Evolutionary conservation across 495 filamentous ascomycete species (phyloP).

Genomic region (Cercophora scortea): DNA sequence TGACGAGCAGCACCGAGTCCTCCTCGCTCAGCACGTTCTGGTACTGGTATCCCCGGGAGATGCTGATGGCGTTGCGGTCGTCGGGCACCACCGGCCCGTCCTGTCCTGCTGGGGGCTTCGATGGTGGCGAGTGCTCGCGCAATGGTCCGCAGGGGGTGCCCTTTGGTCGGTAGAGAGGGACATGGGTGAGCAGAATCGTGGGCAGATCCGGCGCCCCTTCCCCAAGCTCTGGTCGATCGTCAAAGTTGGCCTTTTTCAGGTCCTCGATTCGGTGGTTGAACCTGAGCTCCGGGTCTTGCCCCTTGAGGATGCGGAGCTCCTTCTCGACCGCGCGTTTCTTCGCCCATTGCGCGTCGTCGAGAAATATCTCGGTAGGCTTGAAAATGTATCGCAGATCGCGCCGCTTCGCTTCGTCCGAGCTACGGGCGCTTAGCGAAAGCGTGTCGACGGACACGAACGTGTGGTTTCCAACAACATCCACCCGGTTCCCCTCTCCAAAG

Average conservation of each 20-base stretch:
- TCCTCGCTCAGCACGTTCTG: slow-evolving; percentile 80
- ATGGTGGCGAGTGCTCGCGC: slow-evolving; percentile 71
- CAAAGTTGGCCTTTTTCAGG: slow-evolving; percentile 31
- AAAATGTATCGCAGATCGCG: slow-evolving; percentile 55
- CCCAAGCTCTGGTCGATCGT: slow-evolving; percentile 29
- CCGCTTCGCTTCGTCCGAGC: slow-evolving; percentile 30
- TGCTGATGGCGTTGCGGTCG: slow-evolving; percentile 65
- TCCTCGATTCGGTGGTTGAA: slow-evolving; percentile 49
- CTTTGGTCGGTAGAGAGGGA: slow-evolving; percentile 73
- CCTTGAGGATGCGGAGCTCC: slow-evolving; percentile 45
- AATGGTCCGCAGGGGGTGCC: slow-evolving; percentile 88
- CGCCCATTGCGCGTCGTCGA: slow-evolving; percentile 48
- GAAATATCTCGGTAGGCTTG: slow-evolving; percentile 66
- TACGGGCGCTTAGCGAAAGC: slow-evolving; percentile 71
- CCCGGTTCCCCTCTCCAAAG: slow-evolving; percentile 81
- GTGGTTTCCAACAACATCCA: slow-evolving; percentile 90
- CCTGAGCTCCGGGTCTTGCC: slow-evolving; percentile 37
- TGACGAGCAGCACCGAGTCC: slow-evolving; percentile 64
- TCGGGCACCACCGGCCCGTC: slow-evolving; percentile 53
- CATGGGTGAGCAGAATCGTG: slow-evolving; percentile 80
- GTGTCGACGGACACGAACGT: slow-evolving; percentile 89
- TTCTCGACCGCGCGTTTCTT: slow-evolving; percentile 47
- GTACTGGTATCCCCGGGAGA: slow-evolving; percentile 83
- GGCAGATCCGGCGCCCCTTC: slow-evolving; percentile 52
- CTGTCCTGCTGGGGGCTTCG: slow-evolving; percentile 50